Conservation (phyloP, 768 basidiomycete genomes). For the Coprinellus micaceus region DNA sequence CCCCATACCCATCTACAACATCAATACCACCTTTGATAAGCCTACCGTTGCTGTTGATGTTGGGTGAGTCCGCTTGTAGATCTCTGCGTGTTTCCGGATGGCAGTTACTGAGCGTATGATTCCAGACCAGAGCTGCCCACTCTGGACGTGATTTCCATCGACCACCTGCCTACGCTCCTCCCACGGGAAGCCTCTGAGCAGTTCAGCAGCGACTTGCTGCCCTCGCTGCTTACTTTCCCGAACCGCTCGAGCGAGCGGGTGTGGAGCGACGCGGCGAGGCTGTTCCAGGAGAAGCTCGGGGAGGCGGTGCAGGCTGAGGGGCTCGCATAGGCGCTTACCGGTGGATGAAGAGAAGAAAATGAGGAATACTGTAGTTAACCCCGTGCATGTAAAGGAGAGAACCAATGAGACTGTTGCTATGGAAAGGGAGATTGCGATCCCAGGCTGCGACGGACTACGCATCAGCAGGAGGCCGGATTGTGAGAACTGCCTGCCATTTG, state of each 20-base stretch:
- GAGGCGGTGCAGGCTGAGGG: constrained; percentile 42
- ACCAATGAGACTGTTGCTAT: not conserved
- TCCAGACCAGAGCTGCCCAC: constrained; percentile 59
- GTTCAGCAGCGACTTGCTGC: constrained; percentile 84
- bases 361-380: constrained; percentile 9
- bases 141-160: constrained; percentile 89
- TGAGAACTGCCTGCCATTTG: constrained; percentile 10
- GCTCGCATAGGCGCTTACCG: constrained; percentile 16
- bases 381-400: constrained; percentile 10
- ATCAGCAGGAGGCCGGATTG: constrained; percentile 2
- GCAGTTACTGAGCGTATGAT: constrained; percentile 13
- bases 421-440: constrained; percentile 11
- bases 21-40: constrained; percentile 91
- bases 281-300: constrained; percentile 61
- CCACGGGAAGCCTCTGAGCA: constrained; percentile 97
- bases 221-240: constrained; percentile 81
- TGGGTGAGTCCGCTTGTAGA: constrained; percentile 49
- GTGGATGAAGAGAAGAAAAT: not conserved
- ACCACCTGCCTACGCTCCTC: constrained; percentile 92
- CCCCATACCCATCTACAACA: constrained; percentile 89
- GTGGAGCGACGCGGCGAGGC: constrained; percentile 83
- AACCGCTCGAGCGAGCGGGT: constrained; percentile 62
- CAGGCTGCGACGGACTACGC: no score
- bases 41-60: constrained; percentile 87
- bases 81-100: not conserved